Evolutionary conservation across 73 alveolate species (phyloP).

Genomic region (Durusdinium trenchii): DNA sequence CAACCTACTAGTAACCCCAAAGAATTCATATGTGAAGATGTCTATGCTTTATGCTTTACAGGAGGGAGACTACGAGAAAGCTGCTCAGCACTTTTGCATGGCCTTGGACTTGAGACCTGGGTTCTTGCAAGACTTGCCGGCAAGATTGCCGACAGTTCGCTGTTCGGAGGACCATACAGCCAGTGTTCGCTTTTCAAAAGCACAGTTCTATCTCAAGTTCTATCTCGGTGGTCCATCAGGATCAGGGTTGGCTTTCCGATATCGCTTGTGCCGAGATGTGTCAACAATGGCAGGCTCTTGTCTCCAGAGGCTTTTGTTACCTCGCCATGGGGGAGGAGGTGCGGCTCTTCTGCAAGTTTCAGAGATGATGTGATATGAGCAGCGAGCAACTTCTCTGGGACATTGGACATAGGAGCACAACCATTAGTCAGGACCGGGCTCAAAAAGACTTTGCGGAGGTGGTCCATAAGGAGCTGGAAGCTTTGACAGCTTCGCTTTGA

Average conservation of each 20-base stretch:
- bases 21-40: too few species aligned
- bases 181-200: not conserved
- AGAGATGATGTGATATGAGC: not conserved
- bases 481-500: not conserved
- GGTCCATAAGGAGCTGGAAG: conserved; percentile 16
- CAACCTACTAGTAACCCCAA: too few species aligned
- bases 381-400: not conserved
- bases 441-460: conserved; percentile 83
- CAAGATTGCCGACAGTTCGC: not conserved
- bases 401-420: not conserved
- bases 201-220: not conserved
- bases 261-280: not conserved
- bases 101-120: conserved; percentile 73
- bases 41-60: too few species aligned
- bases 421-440: conserved; percentile 65
- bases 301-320: conserved; percentile 79
- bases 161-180: not conserved
- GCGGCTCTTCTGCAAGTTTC: not conserved
- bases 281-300: conserved; percentile 59
- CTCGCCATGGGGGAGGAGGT: conserved; percentile 75
- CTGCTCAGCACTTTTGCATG: conserved; percentile 85
- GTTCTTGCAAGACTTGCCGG: conserved; percentile 6
- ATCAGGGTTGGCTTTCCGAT: not conserved
- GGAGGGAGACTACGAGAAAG: conserved; percentile 87
- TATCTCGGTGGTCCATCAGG: not conserved